These are phyloP conservation scores for Wickerhamiella parazyma DNA, from an alignment of 805 yeast genomes.

Conservation along the genomic window DNA sequence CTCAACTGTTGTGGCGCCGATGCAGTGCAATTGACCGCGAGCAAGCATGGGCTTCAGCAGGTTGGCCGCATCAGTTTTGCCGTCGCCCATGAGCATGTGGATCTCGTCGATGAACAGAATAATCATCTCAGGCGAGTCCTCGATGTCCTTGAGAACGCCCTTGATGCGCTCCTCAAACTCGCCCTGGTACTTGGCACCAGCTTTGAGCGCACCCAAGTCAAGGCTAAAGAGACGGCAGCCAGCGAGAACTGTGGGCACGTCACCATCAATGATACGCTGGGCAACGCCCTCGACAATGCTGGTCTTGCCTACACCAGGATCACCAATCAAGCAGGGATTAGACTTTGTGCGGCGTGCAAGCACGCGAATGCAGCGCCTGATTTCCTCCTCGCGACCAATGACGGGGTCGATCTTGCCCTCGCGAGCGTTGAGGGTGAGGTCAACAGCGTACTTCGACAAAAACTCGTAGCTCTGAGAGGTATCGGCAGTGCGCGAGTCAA, in stretches of 20 bases:
- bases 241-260: constrained; percentile 79
- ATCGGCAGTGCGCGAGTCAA: constrained; percentile 89
- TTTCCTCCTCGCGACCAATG: constrained; percentile 97
- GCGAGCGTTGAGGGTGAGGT: constrained; percentile 84
- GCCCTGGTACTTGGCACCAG: constrained; percentile 98
- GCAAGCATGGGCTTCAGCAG: constrained; percentile 94
- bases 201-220: constrained; percentile 92
- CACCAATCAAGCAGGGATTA: constrained; percentile 93
- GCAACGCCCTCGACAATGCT: constrained; percentile 98
- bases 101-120: constrained; percentile 92
- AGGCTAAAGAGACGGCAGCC: constrained; percentile 72
- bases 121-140: constrained; percentile 71
- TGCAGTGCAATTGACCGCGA: constrained; percentile 90
- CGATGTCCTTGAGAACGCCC: constrained; percentile 90
- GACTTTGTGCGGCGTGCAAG: constrained; percentile 95
- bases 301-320: constrained; percentile 99
- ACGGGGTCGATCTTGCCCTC: constrained; percentile 96
- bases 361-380: constrained; percentile 85
- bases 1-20: constrained; percentile 93
- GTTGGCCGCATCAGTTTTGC: constrained; percentile 94
- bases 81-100: constrained; percentile 99
- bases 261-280: constrained; percentile 88
- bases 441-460: constrained; percentile 77
- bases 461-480: constrained; percentile 76
- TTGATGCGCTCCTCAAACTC: constrained; percentile 96